Conservation (phyloP, 2,329 filamentous ascomycete species). For the Magnaporthiopsis incrustans region DNA sequence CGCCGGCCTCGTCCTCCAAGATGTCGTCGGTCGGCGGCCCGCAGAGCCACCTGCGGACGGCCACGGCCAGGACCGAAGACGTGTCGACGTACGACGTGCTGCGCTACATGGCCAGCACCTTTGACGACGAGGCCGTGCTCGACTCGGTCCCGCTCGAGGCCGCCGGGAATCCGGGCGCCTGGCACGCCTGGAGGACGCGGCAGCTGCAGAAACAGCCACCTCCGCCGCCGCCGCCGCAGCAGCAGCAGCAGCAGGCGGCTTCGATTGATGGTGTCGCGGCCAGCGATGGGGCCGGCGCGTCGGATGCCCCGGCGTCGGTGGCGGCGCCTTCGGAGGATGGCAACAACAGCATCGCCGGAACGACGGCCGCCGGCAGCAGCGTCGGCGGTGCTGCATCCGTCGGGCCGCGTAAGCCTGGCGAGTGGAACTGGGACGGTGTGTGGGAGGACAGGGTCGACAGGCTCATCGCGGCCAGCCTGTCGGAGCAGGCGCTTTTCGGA, state of each 20-base stretch:
- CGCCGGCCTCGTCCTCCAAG: slow-evolving; percentile 17
- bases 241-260: neutral
- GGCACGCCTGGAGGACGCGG: slow-evolving; percentile 84
- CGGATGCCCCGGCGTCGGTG: neutral
- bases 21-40: slow-evolving; percentile 14
- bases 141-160: slow-evolving; percentile 73
- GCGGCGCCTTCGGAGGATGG: neutral
- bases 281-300: neutral
- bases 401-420: slow-evolving; percentile 52
- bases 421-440: slow-evolving; percentile 98
- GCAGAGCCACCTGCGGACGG: slow-evolving; percentile 30
- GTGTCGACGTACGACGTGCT: slow-evolving; percentile 61
- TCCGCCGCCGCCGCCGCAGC: slow-evolving; percentile 1
- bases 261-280: neutral
- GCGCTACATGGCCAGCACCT: slow-evolving; percentile 73
- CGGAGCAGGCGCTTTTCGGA: slow-evolving; percentile 74
- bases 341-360: neutral
- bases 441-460: slow-evolving; percentile 86
- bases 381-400: neutral
- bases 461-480: slow-evolving; percentile 67
- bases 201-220: slow-evolving; percentile 35
- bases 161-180: slow-evolving; percentile 83
- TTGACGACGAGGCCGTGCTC: slow-evolving; percentile 68
- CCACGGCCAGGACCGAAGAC: slow-evolving; percentile 27
- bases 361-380: neutral